Evolutionary conservation across 129 eudicot species (phyloP), one percentile per base, ranked within the genome.

Genomic region (Centrapalus pauciflorus): DNA sequence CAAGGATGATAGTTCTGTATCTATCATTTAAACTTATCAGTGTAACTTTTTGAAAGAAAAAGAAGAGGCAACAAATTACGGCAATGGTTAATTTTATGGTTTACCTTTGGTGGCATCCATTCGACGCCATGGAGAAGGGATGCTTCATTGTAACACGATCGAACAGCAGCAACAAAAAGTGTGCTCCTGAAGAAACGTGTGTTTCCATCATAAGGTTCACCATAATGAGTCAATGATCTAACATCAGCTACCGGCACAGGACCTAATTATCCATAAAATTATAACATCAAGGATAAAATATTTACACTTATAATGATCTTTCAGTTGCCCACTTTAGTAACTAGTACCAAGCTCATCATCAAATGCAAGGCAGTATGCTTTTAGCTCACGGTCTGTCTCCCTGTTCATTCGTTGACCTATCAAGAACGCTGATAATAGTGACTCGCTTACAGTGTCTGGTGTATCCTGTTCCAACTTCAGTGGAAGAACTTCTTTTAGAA

Each of bases 41-140:
- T 13, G 13, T n/a, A 7, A 9, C 41, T 65, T 27, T 64, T 27
- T 45, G 16, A 7, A 28, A 40, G n/a, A n/a, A n/a, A n/a, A n/a
- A n/a, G n/a, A 32, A 41, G 13, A 56, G 56, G 21, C 21, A 63
- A 38, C 13, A 45, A 63, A 52, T 52, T 63, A 52, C 51, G 28
- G 28, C 8, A 21, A n/a, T 13, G 17, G 27, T 5, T 7, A 24
- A 4, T 8, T 19, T 19, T 28, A 10, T 29, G 30, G 13, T 19
- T 43, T 56, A 89, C 99, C 97, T 94, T 94, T 49, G 97, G 97
- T 26, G 99, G 97, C 99, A 94, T 94, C 99, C 99, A 94, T 37
- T 94, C 97, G 23, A 84, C 93, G 55, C 99, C 99, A 70, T 94
- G 99, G 69, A 94, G 94, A 85, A 94, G 77, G 64, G 93, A 86